Base-by-base conservation (phyloP, 176 grass and related monocot species). In the Themeda triandra region DNA sequence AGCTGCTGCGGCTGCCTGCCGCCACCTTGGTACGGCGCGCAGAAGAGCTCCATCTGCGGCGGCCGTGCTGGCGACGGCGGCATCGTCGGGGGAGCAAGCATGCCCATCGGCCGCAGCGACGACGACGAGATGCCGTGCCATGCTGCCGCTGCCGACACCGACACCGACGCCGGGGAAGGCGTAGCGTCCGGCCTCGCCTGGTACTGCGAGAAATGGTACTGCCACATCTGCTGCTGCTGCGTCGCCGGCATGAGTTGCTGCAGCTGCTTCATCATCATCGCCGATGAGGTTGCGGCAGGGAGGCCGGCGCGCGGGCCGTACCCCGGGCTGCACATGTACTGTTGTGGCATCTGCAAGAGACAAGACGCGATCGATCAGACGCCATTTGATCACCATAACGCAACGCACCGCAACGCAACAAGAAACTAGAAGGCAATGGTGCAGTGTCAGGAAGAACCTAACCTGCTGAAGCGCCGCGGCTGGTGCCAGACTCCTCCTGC, bases 181-280 rank as follows among this genome's bases (percentile, higher is more conserved):
- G 39, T 25, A 27, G 69, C 76, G 0, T 83, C 63, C 48, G 24
- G 39, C 75, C 76, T 67, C 19, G 69, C n/a, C 3, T 90, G 85
- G 80, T 91, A 91, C 31, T 70, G 89, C 31, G 85, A 36, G 32
- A 80, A 72, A 69, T 87, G 89, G 62, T 63, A 80, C 27, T 76
- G 84, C 89, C 89, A 90, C 80, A 84, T 42, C 84, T 86, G 84
- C 79, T 86, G 82, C 73, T 76, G 60, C 67, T 71, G 79, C 18
- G 29, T 46, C 27, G 44, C 66, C 3, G 66, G 79, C 9, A 71
- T 19, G 44, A 78, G 81, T 2, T 83, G 86, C 68, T 82, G 86
- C 28, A 82, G 78, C 73, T 75, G 73, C 67, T 83, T 82, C 84
- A 84, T 84, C 68, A 51, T n/a, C 68, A 41, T n/a, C 13, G 66